Base-by-base conservation (phyloP, 116 monocot genomes). In the Phalaenopsis hybrid region DNA sequence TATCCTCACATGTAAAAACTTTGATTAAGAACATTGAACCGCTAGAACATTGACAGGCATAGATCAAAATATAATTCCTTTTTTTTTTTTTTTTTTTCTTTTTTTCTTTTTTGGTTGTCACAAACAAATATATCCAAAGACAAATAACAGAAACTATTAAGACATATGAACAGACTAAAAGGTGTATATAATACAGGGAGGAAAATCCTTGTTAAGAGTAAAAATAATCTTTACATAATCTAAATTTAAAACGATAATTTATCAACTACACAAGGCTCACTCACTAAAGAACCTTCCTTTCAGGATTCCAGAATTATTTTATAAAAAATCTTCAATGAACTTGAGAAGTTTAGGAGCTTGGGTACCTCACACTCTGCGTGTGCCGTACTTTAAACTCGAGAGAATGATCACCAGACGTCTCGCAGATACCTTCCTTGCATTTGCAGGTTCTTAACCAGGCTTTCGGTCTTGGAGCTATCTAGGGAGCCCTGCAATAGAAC, bases 351-450 rank as follows among this genome's bases (percentile, higher is more conserved):
- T 65, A 1, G 0, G n/a, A 7, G 7, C 6, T 65, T 65, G 23
- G 23, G 7, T 23, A 8, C 61, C 61, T 20, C 20, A 6, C 61
- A 16, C 61, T 61, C 41, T 61, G 20, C 21, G 25, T 8, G 65
- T 23, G 65, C 2, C 2, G 65, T 65, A 65, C 23, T 65, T 21
- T 23, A 65, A 65, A 65, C 23, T 23, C 25, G 0, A 4, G 20
- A 65, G 44, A 51, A 17, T 21, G 11, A 18, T 91, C 79, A 95
- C 95, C 95, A 95, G 16, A 95, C 93, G 74, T 95, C 95, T 50
- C 95, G 87, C 44, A 92, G 79, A 67, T 95, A 95, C 80, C 95
- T 91, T 11, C 95, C 95, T 74, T 88, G 88, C 88, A 82, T 92
- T 57, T 95, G 95, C 79, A 95, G 87, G 76, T 74, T 91, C 87